Evolutionary conservation across 1,284 basidiomycete species (phyloP), one percentile per base, ranked within the genome.

Genomic region (Ustilago trichophora): DNA sequence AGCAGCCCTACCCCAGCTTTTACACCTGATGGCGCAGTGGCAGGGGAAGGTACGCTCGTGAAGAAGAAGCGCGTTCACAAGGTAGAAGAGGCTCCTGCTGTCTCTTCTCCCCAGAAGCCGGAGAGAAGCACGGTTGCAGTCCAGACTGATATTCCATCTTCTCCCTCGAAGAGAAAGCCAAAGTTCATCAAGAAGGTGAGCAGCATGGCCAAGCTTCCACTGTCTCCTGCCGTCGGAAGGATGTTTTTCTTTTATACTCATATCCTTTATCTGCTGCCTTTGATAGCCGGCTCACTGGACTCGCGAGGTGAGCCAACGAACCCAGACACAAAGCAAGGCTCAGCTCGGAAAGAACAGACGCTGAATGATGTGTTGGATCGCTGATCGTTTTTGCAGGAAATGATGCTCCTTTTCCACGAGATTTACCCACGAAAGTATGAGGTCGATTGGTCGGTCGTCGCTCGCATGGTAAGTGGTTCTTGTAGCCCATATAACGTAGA

Each of bases 61-160:
- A 49, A 57, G 22, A 57, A 57, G 54, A 57, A 57, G 25, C 46
- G 54, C 1, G n/a, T 29, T 22, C 35, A 45, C 42, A 57, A 40
- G 18, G n/a, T n/a, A n/a, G n/a, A 26, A 12, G 18, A 37, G 19
- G 16, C 13, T 6, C 31, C 36, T 26, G 18, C 35, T 15, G 6
- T 11, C 12, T 19, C 37, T 15, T 10, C 6, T 6, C 4, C 5
- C 12, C 32, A 34, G 33, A 6, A 29, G 13, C 8, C 27, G 7
- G 27, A 29, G 7, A 29, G 27, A 7, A 29, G 27, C 13, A 29
- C 27, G 13, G 13, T 7, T 13, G 27, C 13, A 7, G 27, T 8
- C 7, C 9, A 34, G 9, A 34, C 35, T 19, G 18, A 37, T 15
- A 15, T 15, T 16, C 6, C 33, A 12, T 6, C 33, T 34, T 8